Base-by-base conservation (phyloP, 2,329 filamentous ascomycete genomes). In the Colletotrichum brevisporum region DNA sequence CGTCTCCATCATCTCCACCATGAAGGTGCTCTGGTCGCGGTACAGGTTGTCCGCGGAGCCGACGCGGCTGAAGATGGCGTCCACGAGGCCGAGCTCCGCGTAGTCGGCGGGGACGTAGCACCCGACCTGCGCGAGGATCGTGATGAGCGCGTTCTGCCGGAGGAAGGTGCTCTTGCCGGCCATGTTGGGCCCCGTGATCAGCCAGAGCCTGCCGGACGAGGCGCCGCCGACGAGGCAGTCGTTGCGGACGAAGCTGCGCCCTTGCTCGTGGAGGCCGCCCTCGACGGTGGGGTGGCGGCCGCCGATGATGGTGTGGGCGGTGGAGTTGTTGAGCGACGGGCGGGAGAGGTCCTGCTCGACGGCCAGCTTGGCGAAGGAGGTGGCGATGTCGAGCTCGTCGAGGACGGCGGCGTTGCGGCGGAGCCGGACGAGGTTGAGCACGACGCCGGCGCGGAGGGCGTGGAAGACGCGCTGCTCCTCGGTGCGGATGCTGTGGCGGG, bases 1-100 rank as follows among this genome's bases (percentile, higher is more conserved):
- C 21, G 96, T 97, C 81, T 99, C 96, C 2, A 98, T 87, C 96
- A 99, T 99, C 82, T 99, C 96, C 1, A 98, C 94, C 96, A 99
- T 98, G 81, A 99, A 99, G 0, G 97, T 99, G 61, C 94, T 97
- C 80, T 98, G 95, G 82, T 97, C 93, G 58, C 90, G 89, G 82
- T 93, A 98, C n/a, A 99, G 85, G 78, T 97, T 95, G 79, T 99
- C 97, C 2, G 95, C 96, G 1, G 94, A 97, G 2, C 96, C 96
- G 24, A 97, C 92, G 77, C 96, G 93, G 77, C 92, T 96, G 83
- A 97, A 98, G 62, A 99, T 92, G 75, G 95, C 94, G 81, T 99
- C 96, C n/a, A 98, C 94, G 51, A 99, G 85, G 1, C 95, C 95
- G 27, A 99, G 86, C 74, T 94, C 90, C 4, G 94, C 95, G 78